Percentiles rank a stretch among this genome's conserved stretches.
phyloP scores from a whole-genome alignment of 331 rosid genomes.

The Acacia concinna region DNA sequence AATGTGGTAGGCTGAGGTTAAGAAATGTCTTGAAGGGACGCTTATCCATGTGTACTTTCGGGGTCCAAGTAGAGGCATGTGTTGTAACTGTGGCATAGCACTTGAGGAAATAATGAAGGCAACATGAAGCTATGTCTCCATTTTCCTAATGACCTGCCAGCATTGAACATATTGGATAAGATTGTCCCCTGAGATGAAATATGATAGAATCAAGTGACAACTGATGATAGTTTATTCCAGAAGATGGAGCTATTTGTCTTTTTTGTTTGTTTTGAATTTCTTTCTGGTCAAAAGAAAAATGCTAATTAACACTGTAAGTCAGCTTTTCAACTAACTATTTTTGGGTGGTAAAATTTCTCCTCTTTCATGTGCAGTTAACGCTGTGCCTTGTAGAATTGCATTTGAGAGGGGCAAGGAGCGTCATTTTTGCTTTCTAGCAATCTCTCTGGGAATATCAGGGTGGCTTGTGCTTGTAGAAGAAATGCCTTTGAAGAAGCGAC shows the following conservation, averaged over 20 bases:
- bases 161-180: constrained; percentile 5
- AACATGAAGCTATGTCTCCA: background rate
- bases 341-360: constrained; percentile 21
- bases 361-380: constrained; percentile 62
- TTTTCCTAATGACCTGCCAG: constrained; percentile 9
- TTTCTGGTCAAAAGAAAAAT: constrained; percentile 14
- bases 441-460: constrained; percentile 67
- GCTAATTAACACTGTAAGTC: constrained; percentile 6
- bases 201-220: constrained; percentile 18
- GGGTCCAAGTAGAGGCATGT: constrained; percentile 6
- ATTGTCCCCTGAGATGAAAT: constrained; percentile 5
- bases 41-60: background rate
- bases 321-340: background rate
- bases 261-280: background rate
- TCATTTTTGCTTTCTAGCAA: constrained; percentile 66
- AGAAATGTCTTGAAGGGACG: constrained; percentile 22
- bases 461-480: constrained; percentile 84
- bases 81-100: constrained; percentile 6
- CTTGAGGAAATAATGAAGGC: background rate
- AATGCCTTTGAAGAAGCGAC: constrained; percentile 61
- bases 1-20: constrained; percentile 15
- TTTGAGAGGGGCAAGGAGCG: constrained; percentile 94
- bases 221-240: background rate
- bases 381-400: constrained; percentile 88
- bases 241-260: background rate